Conservation (phyloP, 768 basidiomycete species). For the Mycena vitilis region DNA sequence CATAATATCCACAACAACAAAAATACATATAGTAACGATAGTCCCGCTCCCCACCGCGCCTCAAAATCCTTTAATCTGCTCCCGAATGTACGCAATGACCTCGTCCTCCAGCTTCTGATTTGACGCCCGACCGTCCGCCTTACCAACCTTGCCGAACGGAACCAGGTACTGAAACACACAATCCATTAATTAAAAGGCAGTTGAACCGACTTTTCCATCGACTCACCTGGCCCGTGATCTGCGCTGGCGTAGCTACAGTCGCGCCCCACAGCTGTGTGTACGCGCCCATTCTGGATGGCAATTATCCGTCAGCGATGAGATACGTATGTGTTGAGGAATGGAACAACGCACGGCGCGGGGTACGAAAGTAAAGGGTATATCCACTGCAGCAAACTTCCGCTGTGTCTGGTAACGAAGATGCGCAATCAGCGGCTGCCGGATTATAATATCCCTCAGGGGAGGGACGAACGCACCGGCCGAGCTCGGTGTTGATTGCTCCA, state of each 20-base stretch:
- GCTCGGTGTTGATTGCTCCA: background rate
- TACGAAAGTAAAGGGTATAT: background rate
- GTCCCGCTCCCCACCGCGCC: no score
- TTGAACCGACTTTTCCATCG: background rate
- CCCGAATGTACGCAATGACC: slow-evolving; percentile 36
- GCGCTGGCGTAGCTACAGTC: slow-evolving; percentile 11
- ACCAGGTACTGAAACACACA: slow-evolving; percentile 44
- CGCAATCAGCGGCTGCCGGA: no score
- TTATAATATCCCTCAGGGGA: no score
- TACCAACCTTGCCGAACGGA: slow-evolving; percentile 49
- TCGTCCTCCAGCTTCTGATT: slow-evolving; percentile 48
- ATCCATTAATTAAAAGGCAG: background rate
- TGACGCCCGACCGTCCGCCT: slow-evolving; percentile 38
- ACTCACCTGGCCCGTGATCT: slow-evolving; percentile 21
- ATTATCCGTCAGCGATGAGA: background rate
- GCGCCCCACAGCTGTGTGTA: slow-evolving; percentile 26
- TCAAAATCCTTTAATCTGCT: slow-evolving; percentile 9
- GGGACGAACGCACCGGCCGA: background rate
- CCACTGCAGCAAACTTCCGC: background rate
- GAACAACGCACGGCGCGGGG: background rate
- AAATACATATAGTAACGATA: no score
- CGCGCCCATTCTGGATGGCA: slow-evolving; percentile 12
- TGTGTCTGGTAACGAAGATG: background rate
- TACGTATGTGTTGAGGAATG: no score
- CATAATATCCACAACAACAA: no score